phyloP scores from a whole-genome alignment of 441 rosid species.

The Populus trichocarpa region DNA sequence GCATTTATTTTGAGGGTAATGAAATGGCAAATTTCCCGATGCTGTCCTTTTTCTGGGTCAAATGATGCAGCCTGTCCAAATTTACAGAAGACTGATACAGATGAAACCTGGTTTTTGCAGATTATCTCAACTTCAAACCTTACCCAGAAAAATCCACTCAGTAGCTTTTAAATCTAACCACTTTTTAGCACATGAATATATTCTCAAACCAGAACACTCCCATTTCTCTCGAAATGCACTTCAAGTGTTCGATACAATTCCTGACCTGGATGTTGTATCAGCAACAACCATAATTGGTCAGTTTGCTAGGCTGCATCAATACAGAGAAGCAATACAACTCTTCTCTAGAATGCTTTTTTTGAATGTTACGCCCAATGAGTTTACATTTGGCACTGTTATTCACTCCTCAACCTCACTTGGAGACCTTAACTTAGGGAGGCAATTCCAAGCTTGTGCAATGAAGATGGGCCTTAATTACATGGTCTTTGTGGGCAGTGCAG shows the following conservation, averaged over 20 bases:
- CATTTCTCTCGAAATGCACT: constrained; percentile 23
- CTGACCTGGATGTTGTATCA: constrained; percentile 41
- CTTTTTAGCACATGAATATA: not conserved
- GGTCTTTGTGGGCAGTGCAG: constrained; percentile 70
- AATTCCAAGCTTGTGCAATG: constrained; percentile 56
- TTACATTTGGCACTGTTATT: constrained; percentile 62
- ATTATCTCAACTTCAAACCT: not conserved
- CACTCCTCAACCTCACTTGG: constrained; percentile 39
- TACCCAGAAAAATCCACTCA: constrained; percentile 1
- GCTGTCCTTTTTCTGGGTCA: not conserved
- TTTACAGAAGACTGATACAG: no score
- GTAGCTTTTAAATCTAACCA: constrained; percentile 6
- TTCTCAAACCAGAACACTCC: not conserved
- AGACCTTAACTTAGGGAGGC: constrained; percentile 48
- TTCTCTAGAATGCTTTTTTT: constrained; percentile 49
- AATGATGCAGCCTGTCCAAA: no score
- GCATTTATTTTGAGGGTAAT: no score
- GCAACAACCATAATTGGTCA: constrained; percentile 50
- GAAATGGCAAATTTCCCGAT: no score
- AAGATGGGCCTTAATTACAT: constrained; percentile 60
- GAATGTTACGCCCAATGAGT: constrained; percentile 62
- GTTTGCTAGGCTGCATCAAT: constrained; percentile 35
- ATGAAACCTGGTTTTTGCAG: constrained; percentile 10
- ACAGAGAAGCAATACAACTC: constrained; percentile 43
- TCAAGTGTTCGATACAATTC: constrained; percentile 51